phyloP scores from a whole-genome alignment of 345 rosid species.

The Schrenkiella parvula region DNA sequence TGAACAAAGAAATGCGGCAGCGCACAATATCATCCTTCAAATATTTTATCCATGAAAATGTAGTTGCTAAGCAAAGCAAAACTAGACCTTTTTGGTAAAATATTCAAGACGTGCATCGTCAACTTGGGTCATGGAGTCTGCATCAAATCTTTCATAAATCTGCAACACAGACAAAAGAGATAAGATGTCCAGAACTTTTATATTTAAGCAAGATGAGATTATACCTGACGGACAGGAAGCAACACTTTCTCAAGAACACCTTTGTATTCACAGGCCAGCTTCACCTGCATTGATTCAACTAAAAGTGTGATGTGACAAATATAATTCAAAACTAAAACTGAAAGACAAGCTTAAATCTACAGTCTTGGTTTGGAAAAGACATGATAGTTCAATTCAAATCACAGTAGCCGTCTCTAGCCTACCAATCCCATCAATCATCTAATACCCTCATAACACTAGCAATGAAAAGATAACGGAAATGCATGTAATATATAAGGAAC shows the following conservation, averaged over 20 bases:
- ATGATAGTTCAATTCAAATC: background rate
- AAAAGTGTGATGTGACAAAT: background rate
- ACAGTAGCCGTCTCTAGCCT: background rate
- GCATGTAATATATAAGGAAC: background rate
- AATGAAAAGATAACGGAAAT: background rate
- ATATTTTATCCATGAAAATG: background rate
- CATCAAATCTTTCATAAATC: conserved; percentile 81
- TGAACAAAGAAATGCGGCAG: background rate
- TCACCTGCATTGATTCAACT: conserved; percentile 46
- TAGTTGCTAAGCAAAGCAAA: background rate
- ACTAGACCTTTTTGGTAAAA: conserved; percentile 67
- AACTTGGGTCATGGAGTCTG: conserved; percentile 45
- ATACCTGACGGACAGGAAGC: conserved; percentile 80
- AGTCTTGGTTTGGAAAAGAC: background rate
- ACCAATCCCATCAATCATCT: conserved; percentile 18
- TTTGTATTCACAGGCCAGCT: conserved; percentile 55
- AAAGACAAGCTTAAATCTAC: conserved; percentile 5
- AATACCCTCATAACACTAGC: conserved; percentile 10
- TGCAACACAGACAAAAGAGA: conserved; percentile 31
- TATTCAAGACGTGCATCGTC: conserved; percentile 83
- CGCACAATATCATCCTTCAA: background rate
- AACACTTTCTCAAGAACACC: conserved; percentile 84
- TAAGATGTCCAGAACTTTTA: conserved; percentile 10
- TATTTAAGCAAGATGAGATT: conserved; percentile 1
- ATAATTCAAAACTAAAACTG: background rate